phyloP scores from a whole-genome alignment of 345 rosid species.

The Rhodomyrtus tomentosa region DNA sequence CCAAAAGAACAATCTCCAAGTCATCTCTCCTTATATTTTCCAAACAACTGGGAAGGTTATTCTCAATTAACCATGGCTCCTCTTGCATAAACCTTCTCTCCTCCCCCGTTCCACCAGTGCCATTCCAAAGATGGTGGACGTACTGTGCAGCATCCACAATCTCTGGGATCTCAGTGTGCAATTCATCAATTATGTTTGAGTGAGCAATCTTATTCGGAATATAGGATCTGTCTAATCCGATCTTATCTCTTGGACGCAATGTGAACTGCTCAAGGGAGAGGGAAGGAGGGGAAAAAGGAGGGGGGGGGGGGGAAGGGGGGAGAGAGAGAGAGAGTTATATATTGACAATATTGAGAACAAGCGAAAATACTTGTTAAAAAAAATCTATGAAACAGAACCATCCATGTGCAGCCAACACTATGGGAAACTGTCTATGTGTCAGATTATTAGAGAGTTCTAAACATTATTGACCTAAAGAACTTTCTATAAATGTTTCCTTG shows the following conservation, averaged over 20 bases:
- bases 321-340: neutral
- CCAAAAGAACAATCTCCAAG: constrained; percentile 82
- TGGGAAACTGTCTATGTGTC: neutral
- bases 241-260: constrained; percentile 74
- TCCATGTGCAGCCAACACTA: neutral
- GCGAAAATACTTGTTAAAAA: neutral
- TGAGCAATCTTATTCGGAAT: constrained; percentile 38
- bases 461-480: neutral
- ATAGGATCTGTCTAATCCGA: constrained; percentile 67
- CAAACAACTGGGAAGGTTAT: constrained; percentile 54
- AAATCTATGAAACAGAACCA: neutral
- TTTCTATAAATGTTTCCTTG: neutral
- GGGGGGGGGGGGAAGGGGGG: neutral
- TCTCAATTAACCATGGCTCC: constrained; percentile 65
- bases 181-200: constrained; percentile 42
- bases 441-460: neutral
- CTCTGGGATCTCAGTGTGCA: constrained; percentile 65
- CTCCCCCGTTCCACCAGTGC: constrained; percentile 10
- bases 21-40: constrained; percentile 69
- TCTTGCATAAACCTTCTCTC: constrained; percentile 4
- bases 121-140: constrained; percentile 45
- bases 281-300: neutral
- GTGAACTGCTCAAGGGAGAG: constrained; percentile 43
- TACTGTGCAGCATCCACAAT: constrained; percentile 47
- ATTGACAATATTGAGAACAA: neutral